Base-by-base conservation (phyloP, 176 grass and related monocot genomes). In the Pontederia paniculata region DNA sequence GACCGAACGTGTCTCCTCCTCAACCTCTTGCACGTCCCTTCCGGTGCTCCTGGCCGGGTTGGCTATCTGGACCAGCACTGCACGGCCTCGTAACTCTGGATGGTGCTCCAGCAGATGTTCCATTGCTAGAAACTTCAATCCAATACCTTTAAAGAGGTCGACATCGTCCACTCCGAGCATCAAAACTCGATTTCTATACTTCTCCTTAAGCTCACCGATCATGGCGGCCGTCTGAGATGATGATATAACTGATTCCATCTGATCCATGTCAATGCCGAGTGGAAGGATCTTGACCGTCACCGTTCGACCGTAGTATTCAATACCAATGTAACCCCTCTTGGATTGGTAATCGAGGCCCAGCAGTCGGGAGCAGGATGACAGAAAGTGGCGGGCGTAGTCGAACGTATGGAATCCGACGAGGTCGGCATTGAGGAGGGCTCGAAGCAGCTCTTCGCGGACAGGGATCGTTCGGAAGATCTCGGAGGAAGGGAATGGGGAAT, bases 51-150 rank as follows among this genome's bases (percentile, higher is more conserved):
- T 68, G 12, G 55, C 57, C 0, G 68, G 68, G 50, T 80, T 85
- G 47, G 53, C 61, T 18, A 85, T 85, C 77, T 85, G 82, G 41
- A 85, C 73, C 15, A 85, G 57, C 52, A 85, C 77, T 7, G 54
- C 37, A 6, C 54, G 37, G 4, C 69, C 64, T 15, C 44, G 62
- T 37, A 59, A 8, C 31, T 50, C 51, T 1, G 12, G 0, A 31
- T 50, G 7, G 1, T 12, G 15, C 0, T 80, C 41, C 13, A 85
- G 23, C 47, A 85, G 41, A 21, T 37, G 60, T 57, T 80, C 82
- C 69, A 80, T 8, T 20, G 77, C 73, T 10, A 65, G 46, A 1
- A 80, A 56, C 57, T 85, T 85, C 16, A 73, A 23, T 9, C 2
- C 23, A 2, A 85, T 67, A 4, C 82, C 82, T 57, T 76, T 80